These are phyloP conservation scores for Talaromyces sp. DNA, from an alignment of 2,329 filamentous ascomycete species.

Conservation along the genomic window DNA sequence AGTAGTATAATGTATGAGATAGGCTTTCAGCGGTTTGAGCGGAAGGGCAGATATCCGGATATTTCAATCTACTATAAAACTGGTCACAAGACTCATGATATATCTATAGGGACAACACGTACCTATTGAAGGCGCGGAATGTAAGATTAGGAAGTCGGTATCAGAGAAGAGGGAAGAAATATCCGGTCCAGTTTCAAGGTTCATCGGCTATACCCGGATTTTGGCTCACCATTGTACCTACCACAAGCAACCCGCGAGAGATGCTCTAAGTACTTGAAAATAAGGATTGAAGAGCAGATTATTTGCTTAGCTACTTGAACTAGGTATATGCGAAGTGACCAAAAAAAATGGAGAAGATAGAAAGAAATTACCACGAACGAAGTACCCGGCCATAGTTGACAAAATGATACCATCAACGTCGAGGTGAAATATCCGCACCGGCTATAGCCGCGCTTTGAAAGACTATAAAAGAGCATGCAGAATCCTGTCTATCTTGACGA, in stretches of 20 bases:
- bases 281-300: no score
- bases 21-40: neutral
- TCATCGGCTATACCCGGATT: conserved; percentile 1
- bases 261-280: neutral
- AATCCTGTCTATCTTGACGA: neutral
- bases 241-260: neutral
- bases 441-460: neutral
- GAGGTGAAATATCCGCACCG: neutral
- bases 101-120: neutral
- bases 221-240: neutral
- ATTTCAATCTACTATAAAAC: neutral
- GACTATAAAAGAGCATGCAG: neutral
- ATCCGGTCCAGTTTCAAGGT: neutral
- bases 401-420: neutral
- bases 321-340: neutral
- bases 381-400: neutral
- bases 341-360: neutral
- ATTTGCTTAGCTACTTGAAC: neutral
- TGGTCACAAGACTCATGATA: neutral
- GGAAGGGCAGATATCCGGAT: neutral
- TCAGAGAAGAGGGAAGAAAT: neutral
- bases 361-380: neutral
- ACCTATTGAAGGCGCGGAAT: neutral
- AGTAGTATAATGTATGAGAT: neutral
- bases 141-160: neutral